A percentile compares a stretch with the other conserved stretches of the same genome.
Evolutionary conservation across 2,329 filamentous ascomycete genomes (phyloP).

Genomic region (Monilinia vaccinii-corymbosi): DNA sequence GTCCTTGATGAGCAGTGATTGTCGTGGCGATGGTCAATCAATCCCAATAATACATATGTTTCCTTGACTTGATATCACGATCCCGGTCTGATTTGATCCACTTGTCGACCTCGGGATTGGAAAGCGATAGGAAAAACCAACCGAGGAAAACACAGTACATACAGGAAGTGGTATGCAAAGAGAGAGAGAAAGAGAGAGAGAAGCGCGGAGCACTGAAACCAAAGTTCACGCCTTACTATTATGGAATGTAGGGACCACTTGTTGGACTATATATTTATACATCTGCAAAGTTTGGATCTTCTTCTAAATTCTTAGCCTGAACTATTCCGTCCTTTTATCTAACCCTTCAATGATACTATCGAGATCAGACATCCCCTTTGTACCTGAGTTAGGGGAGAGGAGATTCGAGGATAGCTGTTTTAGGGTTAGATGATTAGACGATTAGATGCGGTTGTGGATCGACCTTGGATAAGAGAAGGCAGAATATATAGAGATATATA

Average conservation of each 20-base stretch:
- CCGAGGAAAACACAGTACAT: background rate
- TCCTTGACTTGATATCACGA: background rate
- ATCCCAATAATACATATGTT: background rate
- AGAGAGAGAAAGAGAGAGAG: background rate
- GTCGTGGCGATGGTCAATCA: background rate
- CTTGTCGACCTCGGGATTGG: background rate
- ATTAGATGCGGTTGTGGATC: background rate
- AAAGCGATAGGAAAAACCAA: background rate
- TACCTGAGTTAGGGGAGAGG: too few relatives aligned
- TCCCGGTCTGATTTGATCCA: slow-evolving; percentile 7
- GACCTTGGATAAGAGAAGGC: background rate
- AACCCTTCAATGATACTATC: background rate
- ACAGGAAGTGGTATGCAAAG: background rate
- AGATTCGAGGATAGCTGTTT: background rate
- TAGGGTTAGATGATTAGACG: background rate
- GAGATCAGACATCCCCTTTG: slow-evolving; percentile 1
- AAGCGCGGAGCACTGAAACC: slow-evolving; percentile 4
- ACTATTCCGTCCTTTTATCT: background rate
- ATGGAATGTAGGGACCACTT: background rate
- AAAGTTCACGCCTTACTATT: background rate
- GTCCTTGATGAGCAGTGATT: background rate
- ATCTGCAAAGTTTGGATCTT: background rate
- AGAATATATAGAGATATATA: background rate
- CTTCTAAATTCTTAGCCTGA: background rate
- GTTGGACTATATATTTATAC: background rate